Evolutionary conservation across 345 rosid species (phyloP).

Genomic region (Heritiera littoralis): DNA sequence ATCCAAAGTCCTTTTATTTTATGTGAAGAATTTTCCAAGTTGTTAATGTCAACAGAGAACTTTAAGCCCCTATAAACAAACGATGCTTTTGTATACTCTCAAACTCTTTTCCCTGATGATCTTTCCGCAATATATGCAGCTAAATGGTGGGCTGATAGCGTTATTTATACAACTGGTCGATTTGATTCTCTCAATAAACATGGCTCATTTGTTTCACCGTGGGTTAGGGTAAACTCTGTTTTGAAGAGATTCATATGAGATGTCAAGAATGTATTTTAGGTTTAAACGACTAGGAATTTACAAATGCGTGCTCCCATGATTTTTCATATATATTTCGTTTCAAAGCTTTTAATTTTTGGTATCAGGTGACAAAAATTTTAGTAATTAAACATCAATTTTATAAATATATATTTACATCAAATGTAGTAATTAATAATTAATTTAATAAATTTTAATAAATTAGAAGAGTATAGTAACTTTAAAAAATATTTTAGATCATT

Average conservation of each 20-base stretch:
- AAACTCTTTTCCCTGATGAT: not conserved
- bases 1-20: not conserved
- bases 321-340: too few species aligned
- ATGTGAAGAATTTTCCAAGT: not conserved
- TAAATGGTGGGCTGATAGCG: not conserved
- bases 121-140: not conserved
- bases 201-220: not conserved
- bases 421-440: too few species aligned
- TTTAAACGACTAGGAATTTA: not conserved
- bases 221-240: not conserved
- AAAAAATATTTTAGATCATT: too few species aligned
- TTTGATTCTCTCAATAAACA: not conserved
- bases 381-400: too few species aligned
- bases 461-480: too few species aligned
- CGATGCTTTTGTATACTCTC: not conserved
- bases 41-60: not conserved
- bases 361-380: too few species aligned
- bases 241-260: not conserved
- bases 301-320: not conserved
- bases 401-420: too few species aligned
- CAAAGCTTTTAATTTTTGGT: too few species aligned
- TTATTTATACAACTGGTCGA: not conserved
- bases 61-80: not conserved
- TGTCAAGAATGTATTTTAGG: not conserved
- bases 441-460: too few species aligned